Evolutionary conservation across 2,329 filamentous ascomycete species (phyloP).

Genomic region (Aspergillus phoenicis): DNA sequence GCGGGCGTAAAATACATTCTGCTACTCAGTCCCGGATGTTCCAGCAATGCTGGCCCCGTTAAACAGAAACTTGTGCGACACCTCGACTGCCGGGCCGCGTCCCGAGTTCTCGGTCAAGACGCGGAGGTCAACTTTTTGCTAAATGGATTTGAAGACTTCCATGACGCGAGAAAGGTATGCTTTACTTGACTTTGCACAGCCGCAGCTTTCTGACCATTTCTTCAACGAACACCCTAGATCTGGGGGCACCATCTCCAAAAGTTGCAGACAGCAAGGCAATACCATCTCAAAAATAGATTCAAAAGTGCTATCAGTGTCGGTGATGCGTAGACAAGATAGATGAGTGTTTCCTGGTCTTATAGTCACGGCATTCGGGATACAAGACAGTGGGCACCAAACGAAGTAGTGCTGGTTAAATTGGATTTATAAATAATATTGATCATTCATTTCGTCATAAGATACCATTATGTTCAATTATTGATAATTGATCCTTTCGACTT

Average conservation of each 20-base stretch:
- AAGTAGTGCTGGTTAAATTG: no score
- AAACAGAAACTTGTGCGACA: constrained; percentile 10
- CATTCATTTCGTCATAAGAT: no score
- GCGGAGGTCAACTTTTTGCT: constrained; percentile 2
- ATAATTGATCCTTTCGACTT: no score
- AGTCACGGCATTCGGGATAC: no score
- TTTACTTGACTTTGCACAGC: neutral
- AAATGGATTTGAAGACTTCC: constrained; percentile 11
- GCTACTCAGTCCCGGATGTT: constrained; percentile 13
- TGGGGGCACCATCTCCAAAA: constrained; percentile 11
- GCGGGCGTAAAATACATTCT: constrained; percentile 11
- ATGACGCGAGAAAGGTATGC: constrained; percentile 12
- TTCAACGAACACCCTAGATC: constrained; percentile 1
- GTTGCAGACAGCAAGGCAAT: neutral
- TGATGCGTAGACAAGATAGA: no score
- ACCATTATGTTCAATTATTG: no score
- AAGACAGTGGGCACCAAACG: no score
- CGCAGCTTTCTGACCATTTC: neutral
- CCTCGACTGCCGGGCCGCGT: constrained; percentile 4
- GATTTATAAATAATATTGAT: no score
- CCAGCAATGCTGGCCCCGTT: constrained; percentile 3
- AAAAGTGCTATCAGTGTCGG: no score
- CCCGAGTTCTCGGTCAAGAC: neutral
- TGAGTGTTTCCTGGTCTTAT: no score
- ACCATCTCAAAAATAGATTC: no score